Evolutionary conservation across 768 basidiomycete genomes (phyloP).

Genomic region (Lentinula detonsa): DNA sequence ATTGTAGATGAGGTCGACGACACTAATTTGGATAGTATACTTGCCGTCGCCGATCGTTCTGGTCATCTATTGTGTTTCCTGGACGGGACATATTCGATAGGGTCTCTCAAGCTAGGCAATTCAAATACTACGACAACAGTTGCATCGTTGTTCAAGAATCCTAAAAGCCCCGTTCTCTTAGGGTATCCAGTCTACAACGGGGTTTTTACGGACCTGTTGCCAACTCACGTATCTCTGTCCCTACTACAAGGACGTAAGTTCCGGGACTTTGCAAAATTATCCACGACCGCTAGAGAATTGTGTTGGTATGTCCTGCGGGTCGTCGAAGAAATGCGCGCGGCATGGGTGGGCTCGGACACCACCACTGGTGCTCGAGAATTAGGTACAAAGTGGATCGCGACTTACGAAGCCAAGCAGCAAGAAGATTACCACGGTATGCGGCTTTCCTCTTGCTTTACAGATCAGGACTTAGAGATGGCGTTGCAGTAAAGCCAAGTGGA

Average conservation of each 20-base stretch:
- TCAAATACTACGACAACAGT: constrained; percentile 14
- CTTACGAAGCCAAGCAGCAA: constrained; percentile 57
- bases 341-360: constrained; percentile 69
- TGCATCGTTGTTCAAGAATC: constrained; percentile 41
- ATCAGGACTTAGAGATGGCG: constrained; percentile 9
- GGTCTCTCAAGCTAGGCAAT: constrained; percentile 36
- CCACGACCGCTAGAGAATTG: constrained; percentile 65
- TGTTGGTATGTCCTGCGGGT: constrained; percentile 67
- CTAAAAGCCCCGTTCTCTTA: constrained; percentile 39
- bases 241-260: constrained; percentile 48
- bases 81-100: constrained; percentile 73
- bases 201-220: constrained; percentile 24
- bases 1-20: constrained; percentile 39
- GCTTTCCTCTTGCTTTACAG: constrained; percentile 2
- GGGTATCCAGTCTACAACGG: constrained; percentile 32
- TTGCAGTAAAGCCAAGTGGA: constrained; percentile 53
- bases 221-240: constrained; percentile 46
- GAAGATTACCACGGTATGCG: constrained; percentile 58
- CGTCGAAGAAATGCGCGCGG: constrained; percentile 62
- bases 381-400: constrained; percentile 67
- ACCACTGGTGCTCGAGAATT: constrained; percentile 63
- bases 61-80: constrained; percentile 63
- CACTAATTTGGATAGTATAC: constrained; percentile 57
- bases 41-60: constrained; percentile 51
- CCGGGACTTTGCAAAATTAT: constrained; percentile 66